Evolutionary conservation across 2,329 filamentous ascomycete genomes (phyloP), one percentile per base, ranked within the genome.

Genomic region (Trichoderma sp.): DNA sequence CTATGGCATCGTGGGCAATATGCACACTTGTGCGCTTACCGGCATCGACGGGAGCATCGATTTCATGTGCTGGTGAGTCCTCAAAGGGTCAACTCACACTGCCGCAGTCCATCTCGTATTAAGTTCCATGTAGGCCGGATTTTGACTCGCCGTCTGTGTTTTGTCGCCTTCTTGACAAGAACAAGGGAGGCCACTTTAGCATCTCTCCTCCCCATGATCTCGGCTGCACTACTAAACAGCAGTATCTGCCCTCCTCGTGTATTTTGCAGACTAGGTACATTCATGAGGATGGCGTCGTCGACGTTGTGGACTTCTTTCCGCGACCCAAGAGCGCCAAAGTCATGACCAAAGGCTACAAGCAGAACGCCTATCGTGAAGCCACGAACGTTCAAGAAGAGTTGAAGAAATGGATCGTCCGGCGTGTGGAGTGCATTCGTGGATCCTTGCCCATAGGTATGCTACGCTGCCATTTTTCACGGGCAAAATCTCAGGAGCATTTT

Each of bases 1-100:
- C 77, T 93, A 93, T 82, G 91, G 91, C 66, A 85, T 93, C 78
- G 92, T 93, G 73, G 91, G 91, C 27, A 92, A 93, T 74, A 92
- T 93, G 90, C 86, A 89, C 73, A 93, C 90, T 1, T 92, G 89
- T 80, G 90, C 90, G 15, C 80, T 92, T n/a, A 84, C 92, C 25
- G 90, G 89, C 71, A 90, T 91, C 74, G 88, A 90, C 73, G 90
- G 90, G 27, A 90, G 89, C 71, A 78, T 93, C 67, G 91, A 92
- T 75, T 92, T 89, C 72, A 91, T 93, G 89, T 93, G 90, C 77
- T 93, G 90, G 88, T 88, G 74, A 77, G 83, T 71, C 67, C 15
- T 9, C n/a, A 52, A 17, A n/a, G 19, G 13, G 27, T 61, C 27
- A 1, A 13, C 4, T 32, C 32, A 35, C 22, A n/a, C 3, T n/a